These are phyloP conservation scores for Fusarium tricinctum DNA, from an alignment of 2,329 filamentous ascomycete species.

Conservation along the genomic window DNA sequence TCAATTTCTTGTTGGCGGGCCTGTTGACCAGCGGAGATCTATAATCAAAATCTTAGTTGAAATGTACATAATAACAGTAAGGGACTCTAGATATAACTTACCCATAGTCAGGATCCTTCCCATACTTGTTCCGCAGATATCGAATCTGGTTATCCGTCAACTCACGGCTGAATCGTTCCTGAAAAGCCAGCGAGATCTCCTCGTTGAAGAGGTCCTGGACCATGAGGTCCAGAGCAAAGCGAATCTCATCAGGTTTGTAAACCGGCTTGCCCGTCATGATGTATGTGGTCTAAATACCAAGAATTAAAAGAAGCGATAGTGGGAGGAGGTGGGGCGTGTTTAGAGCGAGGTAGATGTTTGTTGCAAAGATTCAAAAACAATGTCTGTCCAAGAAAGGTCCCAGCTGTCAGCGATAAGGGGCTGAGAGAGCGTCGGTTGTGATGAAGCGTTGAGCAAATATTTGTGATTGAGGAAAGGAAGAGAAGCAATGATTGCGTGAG, in stretches of 20 bases:
- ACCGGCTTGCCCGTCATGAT: constrained; percentile 50
- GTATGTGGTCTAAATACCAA: neutral
- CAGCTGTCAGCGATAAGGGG: neutral
- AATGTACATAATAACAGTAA: neutral
- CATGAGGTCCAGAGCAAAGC: constrained; percentile 53
- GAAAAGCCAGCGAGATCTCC: constrained; percentile 50
- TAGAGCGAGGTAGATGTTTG: neutral
- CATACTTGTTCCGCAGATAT: constrained; percentile 59
- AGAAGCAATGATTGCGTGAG: constrained; percentile 4
- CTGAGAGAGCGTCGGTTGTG: constrained; percentile 1
- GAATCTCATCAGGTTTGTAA: constrained; percentile 55
- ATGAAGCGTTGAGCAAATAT: constrained; percentile 1
- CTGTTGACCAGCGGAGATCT: constrained; percentile 34
- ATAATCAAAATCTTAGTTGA: neutral
- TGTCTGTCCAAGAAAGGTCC: constrained; percentile 29
- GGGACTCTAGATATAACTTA: constrained; percentile 42
- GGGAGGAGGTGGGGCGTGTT: neutral
- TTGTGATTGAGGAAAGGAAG: neutral
- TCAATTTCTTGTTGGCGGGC: constrained; percentile 30
- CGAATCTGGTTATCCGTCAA: constrained; percentile 56
- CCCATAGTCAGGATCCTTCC: constrained; percentile 57
- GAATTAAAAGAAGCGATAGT: neutral
- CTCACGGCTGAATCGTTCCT: constrained; percentile 47
- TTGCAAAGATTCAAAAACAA: constrained; percentile 1
- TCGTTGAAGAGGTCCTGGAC: constrained; percentile 46